Base-by-base conservation (phyloP, 1,139 yeast species). In the Entelexis paramagnoliae region DNA sequence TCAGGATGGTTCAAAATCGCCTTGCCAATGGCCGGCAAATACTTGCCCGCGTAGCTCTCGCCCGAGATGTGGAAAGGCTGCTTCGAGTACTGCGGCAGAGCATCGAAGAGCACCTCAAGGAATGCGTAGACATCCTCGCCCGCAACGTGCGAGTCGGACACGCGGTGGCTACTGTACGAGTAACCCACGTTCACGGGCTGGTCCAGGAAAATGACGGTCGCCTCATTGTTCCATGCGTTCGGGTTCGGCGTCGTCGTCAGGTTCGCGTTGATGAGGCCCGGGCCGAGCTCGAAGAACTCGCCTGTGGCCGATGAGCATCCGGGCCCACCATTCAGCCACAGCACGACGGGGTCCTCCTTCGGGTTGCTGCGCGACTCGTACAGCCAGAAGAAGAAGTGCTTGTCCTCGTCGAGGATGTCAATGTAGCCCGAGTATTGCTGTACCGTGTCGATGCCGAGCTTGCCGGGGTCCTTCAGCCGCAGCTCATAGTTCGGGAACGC, bases 31-130 rank as follows among this genome's bases (percentile, higher is more conserved):
- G 75, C 78, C 28, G 95, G 95, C 58, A 85, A 79, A 65, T 85
- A 85, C 67, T 84, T 94, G 42, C 95, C 95, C 36, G 87, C 95
- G 63, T 85, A 86, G 13, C 91, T 82, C 68, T 86, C 95, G 55
- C 95, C 95, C 51, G 94, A 80, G 65, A 86, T 81, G 66, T 85
- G 94, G 76, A 85, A 84, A 43, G 74, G 74, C 51, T 58, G 63
- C 5, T 49, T 47, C 44, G 68, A 58, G 63, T 79, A 81, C 58
- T 81, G 73, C 16, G 85, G 83, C 72, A 83, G 83, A 62, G 81
- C 80, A 62, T 81, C 78, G 70, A 81, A 85, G 68, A 86, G 83
- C 57, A 85, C 73, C 64, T 81, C 84, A 64, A 85, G 72, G 64
- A 86, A 85, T 7, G 82, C 79, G 64, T 73, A 83, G n/a, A 83